A percentile compares a stretch with the other conserved stretches of the same genome.
phyloP scores from a whole-genome alignment of 2,329 filamentous ascomycete genomes.

The Eutypa lata region DNA sequence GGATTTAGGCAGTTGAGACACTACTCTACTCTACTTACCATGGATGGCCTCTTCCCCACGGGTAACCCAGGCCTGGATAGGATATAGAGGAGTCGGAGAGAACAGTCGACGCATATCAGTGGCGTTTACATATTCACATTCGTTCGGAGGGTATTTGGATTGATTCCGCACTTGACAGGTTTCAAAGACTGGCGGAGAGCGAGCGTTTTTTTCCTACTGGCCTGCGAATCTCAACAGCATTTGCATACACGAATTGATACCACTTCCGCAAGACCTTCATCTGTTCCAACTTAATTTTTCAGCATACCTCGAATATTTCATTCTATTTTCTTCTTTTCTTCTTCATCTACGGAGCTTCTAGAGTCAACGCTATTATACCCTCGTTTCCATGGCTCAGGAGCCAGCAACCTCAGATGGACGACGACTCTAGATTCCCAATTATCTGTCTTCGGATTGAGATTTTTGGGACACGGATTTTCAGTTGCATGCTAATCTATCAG shows the following conservation, averaged over 20 bases:
- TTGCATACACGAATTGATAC: constrained; percentile 23
- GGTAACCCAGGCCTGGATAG: constrained; percentile 8
- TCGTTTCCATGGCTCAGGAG: neutral
- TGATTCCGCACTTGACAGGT: constrained; percentile 6
- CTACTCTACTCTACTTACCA: neutral
- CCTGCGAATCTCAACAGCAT: constrained; percentile 13
- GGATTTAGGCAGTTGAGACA: neutral
- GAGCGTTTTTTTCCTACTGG: constrained; percentile 4
- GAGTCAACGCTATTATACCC: neutral
- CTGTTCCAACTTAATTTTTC: constrained; percentile 7
- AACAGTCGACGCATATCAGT: constrained; percentile 2
- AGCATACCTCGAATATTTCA: constrained; percentile 6
- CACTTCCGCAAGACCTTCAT: constrained; percentile 9
- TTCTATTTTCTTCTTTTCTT: constrained; percentile 7
- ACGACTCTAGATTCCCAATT: neutral
- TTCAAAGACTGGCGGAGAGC: neutral
- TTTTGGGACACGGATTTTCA: too few species aligned
- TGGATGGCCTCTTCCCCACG: constrained; percentile 6
- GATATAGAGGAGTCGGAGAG: constrained; percentile 19
- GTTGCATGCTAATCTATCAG: too few species aligned
- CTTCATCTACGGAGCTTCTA: neutral
- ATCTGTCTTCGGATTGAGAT: neutral
- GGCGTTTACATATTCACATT: constrained; percentile 10
- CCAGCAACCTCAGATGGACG: neutral
- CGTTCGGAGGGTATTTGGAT: constrained; percentile 8